Evolutionary conservation across 305 asterid genomes (phyloP), one percentile per base, ranked within the genome.

Genomic region (Stenogyne calaminthoides): DNA sequence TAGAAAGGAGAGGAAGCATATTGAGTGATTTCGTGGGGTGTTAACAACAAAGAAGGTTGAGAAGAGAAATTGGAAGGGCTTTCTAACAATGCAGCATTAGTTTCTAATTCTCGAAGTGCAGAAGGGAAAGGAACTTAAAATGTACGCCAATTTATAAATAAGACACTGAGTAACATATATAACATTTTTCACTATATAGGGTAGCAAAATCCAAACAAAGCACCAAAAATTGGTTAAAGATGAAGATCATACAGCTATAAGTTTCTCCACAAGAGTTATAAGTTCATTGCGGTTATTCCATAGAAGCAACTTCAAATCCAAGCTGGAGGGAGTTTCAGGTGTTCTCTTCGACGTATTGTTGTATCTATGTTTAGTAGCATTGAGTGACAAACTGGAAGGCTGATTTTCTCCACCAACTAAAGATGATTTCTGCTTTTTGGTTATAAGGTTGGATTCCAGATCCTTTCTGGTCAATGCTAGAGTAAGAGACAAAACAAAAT

Each of bases 231-330:
- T 47, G 59, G 63, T 22, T 37, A 54, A 64, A 59, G 54, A 47
- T 56, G 57, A 49, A 73, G 78, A 82, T 68, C 93, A 49, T 93
- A 93, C 98, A 78, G 87, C 83, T 76, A 80, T 78, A 57, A 93
- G 92, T 84, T 89, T 88, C 87, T 87, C 76, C 71, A 91, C 88
- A 60, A 93, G 95, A 70, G 77, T 74, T 74, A 85, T 85, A 52
- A 91, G 88, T 39, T 85, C 88, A 78, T 85, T 81, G 63, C 86
- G 77, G 77, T 82, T 90, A 83, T 80, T 88, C 98, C 91, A 89
- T 76, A 93, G 95, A 77, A 88, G 83, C 79, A 82, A 76, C 82
- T 86, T 89, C 88, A 83, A 71, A 55, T 87, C 96, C 85, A 82
- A 69, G 64, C 80, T 79, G 59, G 80, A 65, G 44, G 69, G 49